These are phyloP conservation scores for Fusarium camptoceras DNA, from an alignment of 2,329 filamentous ascomycete species.

Conservation along the genomic window DNA sequence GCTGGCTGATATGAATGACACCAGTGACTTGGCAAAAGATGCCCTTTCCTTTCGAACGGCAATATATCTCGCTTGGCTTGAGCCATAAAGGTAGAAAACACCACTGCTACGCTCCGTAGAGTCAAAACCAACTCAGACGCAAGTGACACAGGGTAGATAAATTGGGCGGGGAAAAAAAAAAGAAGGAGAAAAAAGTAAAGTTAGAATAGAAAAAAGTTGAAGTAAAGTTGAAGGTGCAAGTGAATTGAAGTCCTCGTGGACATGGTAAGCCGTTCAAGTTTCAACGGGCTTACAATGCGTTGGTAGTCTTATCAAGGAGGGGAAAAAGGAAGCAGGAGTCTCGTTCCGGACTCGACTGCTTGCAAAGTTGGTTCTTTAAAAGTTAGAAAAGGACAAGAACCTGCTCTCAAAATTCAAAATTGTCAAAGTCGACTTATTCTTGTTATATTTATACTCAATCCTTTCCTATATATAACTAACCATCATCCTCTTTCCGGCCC, in stretches of 20 bases:
- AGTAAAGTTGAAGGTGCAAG: background rate
- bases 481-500: slow-evolving; percentile 17
- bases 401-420: slow-evolving; percentile 12
- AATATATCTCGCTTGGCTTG: slow-evolving; percentile 28
- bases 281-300: slow-evolving; percentile 14
- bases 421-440: background rate
- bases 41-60: background rate
- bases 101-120: slow-evolving; percentile 9
- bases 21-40: background rate
- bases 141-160: slow-evolving; percentile 1
- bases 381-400: slow-evolving; percentile 14
- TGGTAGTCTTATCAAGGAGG: slow-evolving; percentile 11
- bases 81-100: slow-evolving; percentile 19
- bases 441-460: slow-evolving; percentile 2
- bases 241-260: slow-evolving; percentile 21
- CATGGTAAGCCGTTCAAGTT: slow-evolving; percentile 19
- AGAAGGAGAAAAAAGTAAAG: slow-evolving; percentile 13
- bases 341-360: slow-evolving; percentile 35
- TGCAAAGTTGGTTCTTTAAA: slow-evolving; percentile 27
- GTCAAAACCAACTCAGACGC: background rate
- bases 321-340: slow-evolving; percentile 25
- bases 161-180: slow-evolving; percentile 22
- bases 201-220: background rate
- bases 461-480: background rate
- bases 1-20: no score